Base-by-base conservation (phyloP, 257 asterid species). In the Fraxinus quadrangulata region DNA sequence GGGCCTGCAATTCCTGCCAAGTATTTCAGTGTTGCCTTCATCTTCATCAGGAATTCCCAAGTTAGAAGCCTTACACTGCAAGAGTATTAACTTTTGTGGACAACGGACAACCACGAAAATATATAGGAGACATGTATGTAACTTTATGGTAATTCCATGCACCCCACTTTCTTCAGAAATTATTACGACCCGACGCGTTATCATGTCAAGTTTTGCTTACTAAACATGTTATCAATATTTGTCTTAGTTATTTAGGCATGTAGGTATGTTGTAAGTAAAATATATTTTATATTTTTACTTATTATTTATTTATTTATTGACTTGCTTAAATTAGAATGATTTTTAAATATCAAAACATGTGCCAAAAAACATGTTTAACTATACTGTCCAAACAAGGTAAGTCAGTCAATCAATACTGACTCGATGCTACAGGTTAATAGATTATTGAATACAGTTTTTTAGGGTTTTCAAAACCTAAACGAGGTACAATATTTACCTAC, bases 1-100 rank as follows among this genome's bases (percentile, higher is more conserved):
- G 95, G 95, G 47, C 98, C 98, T 3, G 94, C 86, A 84, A 89
- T 79, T 19, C 98, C 98, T 1, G 95, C 93, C 78, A 94, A 84
- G 86, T 94, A 94, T 77, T 92, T 92, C 40, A 94, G 70, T 2
- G 96, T 87, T 21, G 88, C 90, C 90, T 90, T 94, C 96, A 92
- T 90, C 89, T 90, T 94, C 96, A 92, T 90, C 0, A 78, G 72
- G 10, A 74, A 73, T 33, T 65, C 81, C 76, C 82, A 72, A 33
- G 80, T 83, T 19, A 78, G 67, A 63, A 71, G 85, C 86, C 86
- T 86, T 89, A 78, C 73, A 84, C 63, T 85, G 81, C 73, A 89
- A 80, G 74, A 84, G 45, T 69, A 85, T 31, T 78, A 79, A 79
- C 83, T 9, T 79, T 79, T 72, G 80, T 83, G 4, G 33, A 31